These are phyloP conservation scores for Gentiana straminea DNA, from an alignment of 257 asterid species.

Conservation along the genomic window DNA sequence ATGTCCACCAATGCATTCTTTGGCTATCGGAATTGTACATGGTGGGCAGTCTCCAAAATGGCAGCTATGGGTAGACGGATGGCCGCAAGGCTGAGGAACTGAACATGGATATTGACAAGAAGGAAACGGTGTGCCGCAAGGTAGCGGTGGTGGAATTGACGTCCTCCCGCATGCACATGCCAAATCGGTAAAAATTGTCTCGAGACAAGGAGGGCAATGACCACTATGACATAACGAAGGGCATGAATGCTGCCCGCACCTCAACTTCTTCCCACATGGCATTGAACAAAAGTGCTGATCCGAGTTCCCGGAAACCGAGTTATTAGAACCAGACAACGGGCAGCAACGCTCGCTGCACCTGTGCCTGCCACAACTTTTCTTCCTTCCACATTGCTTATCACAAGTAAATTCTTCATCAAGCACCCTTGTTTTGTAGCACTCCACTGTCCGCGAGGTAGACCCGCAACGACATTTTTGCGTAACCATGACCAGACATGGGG, in stretches of 20 bases:
- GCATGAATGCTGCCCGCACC: slow-evolving; percentile 97
- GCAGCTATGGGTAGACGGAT: slow-evolving; percentile 90
- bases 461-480: slow-evolving; percentile 85
- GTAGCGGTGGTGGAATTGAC: slow-evolving; percentile 90
- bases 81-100: slow-evolving; percentile 90
- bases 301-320: slow-evolving; percentile 37
- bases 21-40: slow-evolving; percentile 74
- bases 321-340: slow-evolving; percentile 49
- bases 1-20: slow-evolving; percentile 95
- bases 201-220: slow-evolving; percentile 95
- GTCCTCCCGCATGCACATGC: slow-evolving; percentile 92
- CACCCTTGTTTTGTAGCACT: slow-evolving; percentile 54
- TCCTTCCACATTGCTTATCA: slow-evolving; percentile 76
- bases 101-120: slow-evolving; percentile 90
- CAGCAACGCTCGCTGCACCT: slow-evolving; percentile 95
- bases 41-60: slow-evolving; percentile 97
- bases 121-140: slow-evolving; percentile 91
- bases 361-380: slow-evolving; percentile 95
- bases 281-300: slow-evolving; percentile 87
- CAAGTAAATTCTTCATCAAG: slow-evolving; percentile 57
- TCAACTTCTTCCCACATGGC: slow-evolving; percentile 91
- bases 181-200: slow-evolving; percentile 79
- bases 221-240: slow-evolving; percentile 87
- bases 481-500: slow-evolving; percentile 65
- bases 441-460: slow-evolving; percentile 72